These are phyloP conservation scores for Nigrospora osmanthi DNA, from an alignment of 2,329 filamentous ascomycete species.

Conservation along the genomic window DNA sequence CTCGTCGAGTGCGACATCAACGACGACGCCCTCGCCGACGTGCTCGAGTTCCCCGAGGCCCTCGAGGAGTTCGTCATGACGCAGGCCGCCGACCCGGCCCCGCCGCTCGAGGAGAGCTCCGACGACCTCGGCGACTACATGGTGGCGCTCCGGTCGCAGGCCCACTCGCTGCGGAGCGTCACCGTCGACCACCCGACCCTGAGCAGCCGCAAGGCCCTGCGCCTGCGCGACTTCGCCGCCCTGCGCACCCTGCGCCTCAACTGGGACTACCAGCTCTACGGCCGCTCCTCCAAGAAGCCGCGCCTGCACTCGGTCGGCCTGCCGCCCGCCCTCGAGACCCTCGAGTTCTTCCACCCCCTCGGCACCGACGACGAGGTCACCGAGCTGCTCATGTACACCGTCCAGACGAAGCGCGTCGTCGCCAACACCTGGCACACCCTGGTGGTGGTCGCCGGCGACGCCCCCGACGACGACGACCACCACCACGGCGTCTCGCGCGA, in stretches of 20 bases:
- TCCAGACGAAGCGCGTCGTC: slow-evolving; percentile 28
- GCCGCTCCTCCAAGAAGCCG: slow-evolving; percentile 33
- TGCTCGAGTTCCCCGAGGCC: slow-evolving; percentile 34
- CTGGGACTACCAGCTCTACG: slow-evolving; percentile 41
- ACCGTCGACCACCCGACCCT: slow-evolving; percentile 35
- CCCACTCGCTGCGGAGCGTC: slow-evolving; percentile 34
- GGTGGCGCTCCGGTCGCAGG: slow-evolving; percentile 30
- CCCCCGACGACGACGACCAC: too few species aligned
- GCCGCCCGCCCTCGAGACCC: slow-evolving; percentile 33
- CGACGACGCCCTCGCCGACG: slow-evolving; percentile 30
- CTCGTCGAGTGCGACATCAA: slow-evolving; percentile 44
- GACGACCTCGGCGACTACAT: slow-evolving; percentile 39
- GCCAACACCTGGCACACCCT: slow-evolving; percentile 28
- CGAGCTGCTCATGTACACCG: slow-evolving; percentile 32
- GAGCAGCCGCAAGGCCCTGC: slow-evolving; percentile 28
- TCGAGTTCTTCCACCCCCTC: slow-evolving; percentile 37
- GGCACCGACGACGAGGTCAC: slow-evolving; percentile 38
- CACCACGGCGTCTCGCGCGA: slow-evolving; percentile 21
- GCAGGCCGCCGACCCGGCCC: slow-evolving; percentile 27
- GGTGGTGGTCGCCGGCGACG: slow-evolving; percentile 26
- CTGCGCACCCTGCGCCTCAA: slow-evolving; percentile 33
- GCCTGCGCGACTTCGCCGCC: slow-evolving; percentile 32
- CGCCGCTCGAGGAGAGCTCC: slow-evolving; percentile 37
- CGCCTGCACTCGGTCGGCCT: slow-evolving; percentile 37
- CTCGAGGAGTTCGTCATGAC: slow-evolving; percentile 40